Percentiles rank a stretch among this genome's conserved stretches.
These are phyloP conservation scores for Penicillium macrosclerotiorum DNA, from an alignment of 495 filamentous ascomycete species.

Conservation along the genomic window DNA sequence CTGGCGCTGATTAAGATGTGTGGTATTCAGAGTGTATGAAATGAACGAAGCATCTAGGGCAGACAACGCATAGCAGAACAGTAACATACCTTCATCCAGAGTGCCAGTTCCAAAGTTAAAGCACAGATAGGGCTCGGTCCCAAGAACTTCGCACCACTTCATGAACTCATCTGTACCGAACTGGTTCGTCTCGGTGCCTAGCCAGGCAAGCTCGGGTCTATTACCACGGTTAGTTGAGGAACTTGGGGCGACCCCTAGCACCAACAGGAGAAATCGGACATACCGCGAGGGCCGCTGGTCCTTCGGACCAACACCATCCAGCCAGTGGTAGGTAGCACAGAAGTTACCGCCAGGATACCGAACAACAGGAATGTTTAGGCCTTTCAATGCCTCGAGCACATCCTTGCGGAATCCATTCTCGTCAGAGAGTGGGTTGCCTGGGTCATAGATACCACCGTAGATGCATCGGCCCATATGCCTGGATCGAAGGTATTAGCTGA, in stretches of 20 bases:
- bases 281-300: constrained; percentile 59
- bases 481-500: constrained; percentile 9
- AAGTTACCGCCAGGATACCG: constrained; percentile 82
- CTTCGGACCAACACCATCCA: constrained; percentile 71
- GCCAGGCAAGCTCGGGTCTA: constrained; percentile 73
- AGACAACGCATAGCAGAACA: background rate
- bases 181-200: constrained; percentile 69
- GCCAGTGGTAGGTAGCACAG: constrained; percentile 79
- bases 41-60: too few species aligned
- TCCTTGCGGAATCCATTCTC: constrained; percentile 73
- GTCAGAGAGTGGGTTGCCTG: constrained; percentile 65
- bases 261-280: background rate
- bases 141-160: constrained; percentile 68
- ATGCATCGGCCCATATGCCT: constrained; percentile 84
- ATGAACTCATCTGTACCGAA: constrained; percentile 85
- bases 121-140: constrained; percentile 70
- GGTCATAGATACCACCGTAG: constrained; percentile 82
- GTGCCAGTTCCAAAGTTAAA: constrained; percentile 75
- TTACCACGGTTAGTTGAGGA: constrained; percentile 1
- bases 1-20: too few species aligned
- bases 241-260: background rate
- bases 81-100: constrained; percentile 60
- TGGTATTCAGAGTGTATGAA: too few species aligned
- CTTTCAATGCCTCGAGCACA: constrained; percentile 66
- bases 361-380: constrained; percentile 70